These are phyloP conservation scores for Tricholoma furcatifolium DNA, from an alignment of 768 basidiomycete genomes.

Conservation along the genomic window DNA sequence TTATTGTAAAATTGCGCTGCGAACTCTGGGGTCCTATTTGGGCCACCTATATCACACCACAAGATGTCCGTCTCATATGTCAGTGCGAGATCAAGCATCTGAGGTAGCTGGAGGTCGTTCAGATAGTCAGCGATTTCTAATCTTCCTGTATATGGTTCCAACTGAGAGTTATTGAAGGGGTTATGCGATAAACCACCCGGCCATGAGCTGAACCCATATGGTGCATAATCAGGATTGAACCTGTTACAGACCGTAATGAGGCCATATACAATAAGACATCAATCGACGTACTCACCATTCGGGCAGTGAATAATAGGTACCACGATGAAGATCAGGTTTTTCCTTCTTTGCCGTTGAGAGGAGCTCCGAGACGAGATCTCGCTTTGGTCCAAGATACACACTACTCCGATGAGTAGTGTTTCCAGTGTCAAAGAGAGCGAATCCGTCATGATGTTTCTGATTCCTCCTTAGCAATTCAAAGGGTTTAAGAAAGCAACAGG, in stretches of 20 bases:
- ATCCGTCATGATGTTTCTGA: constrained; percentile 66
- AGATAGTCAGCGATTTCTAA: constrained; percentile 51
- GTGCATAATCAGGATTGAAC: constrained; percentile 53
- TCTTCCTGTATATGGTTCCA: constrained; percentile 56
- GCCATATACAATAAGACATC: neutral
- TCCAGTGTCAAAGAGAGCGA: constrained; percentile 52
- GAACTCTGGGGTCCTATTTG: constrained; percentile 44
- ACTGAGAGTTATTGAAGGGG: constrained; percentile 40
- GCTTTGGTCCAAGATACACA: constrained; percentile 46
- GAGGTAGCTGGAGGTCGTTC: constrained; percentile 47
- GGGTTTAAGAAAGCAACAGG: neutral
- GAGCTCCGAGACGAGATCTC: constrained; percentile 51
- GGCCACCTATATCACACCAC: constrained; percentile 62
- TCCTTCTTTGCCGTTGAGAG: constrained; percentile 47
- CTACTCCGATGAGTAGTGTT: constrained; percentile 52
- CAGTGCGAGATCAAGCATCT: constrained; percentile 48
- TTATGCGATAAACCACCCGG: constrained; percentile 57
- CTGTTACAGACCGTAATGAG: constrained; percentile 21
- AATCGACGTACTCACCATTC: constrained; percentile 39
- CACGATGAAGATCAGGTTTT: constrained; percentile 51
- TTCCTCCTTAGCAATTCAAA: neutral
- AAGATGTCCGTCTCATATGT: constrained; percentile 55
- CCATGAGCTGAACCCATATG: constrained; percentile 49
- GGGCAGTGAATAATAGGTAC: constrained; percentile 57
- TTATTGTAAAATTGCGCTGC: constrained; percentile 46